Base-by-base conservation (phyloP, 441 rosid genomes). In the Codiaeum variegatum region DNA sequence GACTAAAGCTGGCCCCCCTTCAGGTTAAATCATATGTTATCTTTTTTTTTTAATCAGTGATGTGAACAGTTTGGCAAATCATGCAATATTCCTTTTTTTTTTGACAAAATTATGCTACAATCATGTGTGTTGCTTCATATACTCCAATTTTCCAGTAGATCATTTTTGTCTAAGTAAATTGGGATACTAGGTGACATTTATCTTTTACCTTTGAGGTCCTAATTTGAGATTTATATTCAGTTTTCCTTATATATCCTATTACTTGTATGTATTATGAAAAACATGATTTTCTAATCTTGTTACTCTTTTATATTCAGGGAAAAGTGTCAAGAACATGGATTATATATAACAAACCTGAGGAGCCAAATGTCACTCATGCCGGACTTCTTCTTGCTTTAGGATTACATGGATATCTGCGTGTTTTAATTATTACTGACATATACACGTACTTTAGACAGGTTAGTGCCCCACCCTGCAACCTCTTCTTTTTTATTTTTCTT, bases 321-420 rank as follows among this genome's bases (percentile, higher is more conserved):
- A 96, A 90, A 80, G 89, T 93, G 81, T 96, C 99, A 70, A 88
- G 99, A 83, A 91, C 98, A 29, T 96, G 99, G 99, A 88, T 96
- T 75, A 80, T 73, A 66, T 96, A 96, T 80, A 96, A 96, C 85
- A 93, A 87, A 86, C 97, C 99, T 19, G 85, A 84, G 80, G 97
- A 91, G 81, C 90, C 97, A 82, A 93, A 85, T 85, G 91, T 81
- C 71, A 69, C 81, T 81, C 99, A 96, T 78, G 96, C 99, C 70
- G 99, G 99, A 73, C 98, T 96, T 78, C 89, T 96, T 55, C 89
- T 93, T 78, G 97, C 98, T 26, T 81, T 96, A 79, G 99, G 98
- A 76, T 83, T 96, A 79, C 99, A 96, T 76, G 99, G 99, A 69
- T 90, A 87, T 84, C 86, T 96, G 66, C 93, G 87, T 73, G 96